phyloP scores from a whole-genome alignment of 208 protist genomes.

The Herpetomonas samuelpessoai region DNA sequence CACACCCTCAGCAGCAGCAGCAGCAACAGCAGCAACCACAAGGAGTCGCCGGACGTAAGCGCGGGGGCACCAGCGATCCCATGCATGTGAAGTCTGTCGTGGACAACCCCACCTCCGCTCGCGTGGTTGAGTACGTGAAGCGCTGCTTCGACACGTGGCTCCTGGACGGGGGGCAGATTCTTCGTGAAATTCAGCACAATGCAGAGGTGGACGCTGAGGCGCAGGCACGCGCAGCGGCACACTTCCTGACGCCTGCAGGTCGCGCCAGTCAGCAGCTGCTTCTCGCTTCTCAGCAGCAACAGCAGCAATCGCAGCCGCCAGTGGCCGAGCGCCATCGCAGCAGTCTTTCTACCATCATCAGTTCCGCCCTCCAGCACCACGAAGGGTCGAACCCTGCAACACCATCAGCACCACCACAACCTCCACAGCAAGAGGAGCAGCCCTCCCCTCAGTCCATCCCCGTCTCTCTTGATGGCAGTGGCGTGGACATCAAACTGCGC shows the following conservation, averaged over 20 bases:
- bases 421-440: neutral
- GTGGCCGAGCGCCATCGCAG: neutral
- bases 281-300: no score
- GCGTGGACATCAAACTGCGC: slow-evolving; percentile 24
- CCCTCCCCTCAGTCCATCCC: no score
- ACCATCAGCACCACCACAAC: no score
- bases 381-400: neutral
- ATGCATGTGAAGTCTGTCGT: slow-evolving; percentile 11
- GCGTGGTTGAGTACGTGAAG: slow-evolving; percentile 47
- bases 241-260: neutral
- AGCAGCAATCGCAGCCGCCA: neutral
- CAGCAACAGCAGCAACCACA: neutral
- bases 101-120: slow-evolving; percentile 45
- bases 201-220: neutral
- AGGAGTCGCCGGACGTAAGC: no score
- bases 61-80: no score
- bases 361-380: neutral
- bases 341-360: neutral
- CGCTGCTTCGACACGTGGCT: slow-evolving; percentile 36
- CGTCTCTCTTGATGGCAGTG: neutral
- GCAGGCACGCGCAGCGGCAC: neutral
- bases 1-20: neutral
- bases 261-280: no score
- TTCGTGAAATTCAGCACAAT: neutral
- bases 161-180: neutral